Conservation (phyloP, 2,329 filamentous ascomycete genomes). For the Elsinoe necatrix region DNA sequence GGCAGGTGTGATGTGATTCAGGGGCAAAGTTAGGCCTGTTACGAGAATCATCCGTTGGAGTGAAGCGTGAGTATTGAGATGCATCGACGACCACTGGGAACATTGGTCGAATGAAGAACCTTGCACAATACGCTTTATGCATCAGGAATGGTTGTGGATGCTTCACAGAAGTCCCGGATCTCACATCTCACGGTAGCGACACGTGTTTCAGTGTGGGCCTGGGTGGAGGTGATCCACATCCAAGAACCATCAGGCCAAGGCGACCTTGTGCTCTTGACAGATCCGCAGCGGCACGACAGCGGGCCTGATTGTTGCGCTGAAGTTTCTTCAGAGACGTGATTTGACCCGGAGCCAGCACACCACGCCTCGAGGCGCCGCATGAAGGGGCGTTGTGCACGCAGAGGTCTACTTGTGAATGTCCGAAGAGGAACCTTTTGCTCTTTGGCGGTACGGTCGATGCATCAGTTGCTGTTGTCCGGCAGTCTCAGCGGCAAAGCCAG, state of each 20-base stretch:
- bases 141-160: neutral
- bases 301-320: neutral
- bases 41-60: too few relatives aligned
- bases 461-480: neutral
- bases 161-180: neutral
- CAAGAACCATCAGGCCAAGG: neutral
- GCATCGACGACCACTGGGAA: neutral
- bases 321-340: neutral
- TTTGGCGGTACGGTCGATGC: too few relatives aligned
- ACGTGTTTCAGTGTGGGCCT: neutral
- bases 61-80: neutral
- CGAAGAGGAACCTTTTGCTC: neutral
- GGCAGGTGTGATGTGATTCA: neutral
- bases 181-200: neutral
- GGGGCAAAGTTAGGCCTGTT: neutral
- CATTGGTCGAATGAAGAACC: neutral
- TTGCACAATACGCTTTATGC: neutral
- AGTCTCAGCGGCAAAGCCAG: neutral
- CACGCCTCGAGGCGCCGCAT: neutral
- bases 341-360: neutral
- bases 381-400: neutral
- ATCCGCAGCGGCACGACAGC: neutral
- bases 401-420: neutral
- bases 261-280: neutral
- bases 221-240: neutral